Evolutionary conservation across 257 asterid species (phyloP), one percentile per base, ranked within the genome.

Genomic region (Echites panduratus): DNA sequence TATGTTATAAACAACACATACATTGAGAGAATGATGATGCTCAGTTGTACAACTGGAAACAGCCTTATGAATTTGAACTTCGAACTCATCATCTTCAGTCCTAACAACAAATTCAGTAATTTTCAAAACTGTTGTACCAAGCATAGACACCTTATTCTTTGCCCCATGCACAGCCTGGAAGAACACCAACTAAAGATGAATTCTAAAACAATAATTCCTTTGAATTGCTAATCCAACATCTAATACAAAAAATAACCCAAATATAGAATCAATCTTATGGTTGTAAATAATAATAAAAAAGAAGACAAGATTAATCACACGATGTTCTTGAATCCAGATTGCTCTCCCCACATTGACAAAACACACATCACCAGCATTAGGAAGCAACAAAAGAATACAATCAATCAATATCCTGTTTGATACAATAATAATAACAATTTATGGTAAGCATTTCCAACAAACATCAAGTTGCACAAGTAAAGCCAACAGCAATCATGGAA

Each of bases 41-140:
- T 85, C 98, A 9, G 73, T 67, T 32, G 84, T 76, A 72, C 65
- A 35, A 79, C 83, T 79, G 4, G 90, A 22, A 86, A 84, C 79
- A 27, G 85, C 77, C 75, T 92, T 76, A n/a, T 98, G 97, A 59
- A 95, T 68, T 68, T 82, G 81, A 47, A 92, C 79, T 70, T 89
- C 86, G 38, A 82, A 66, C 73, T 77, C 87, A 41, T 79, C 82
- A 57, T 83, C 97, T 73, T 82, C 88, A 70, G 67, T 70, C 88
- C 82, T 89, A 75, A 86, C 79, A 76, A 88, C 92, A 68, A 83
- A 89, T 73, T 89, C 97, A 68, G 96, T 92, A 70, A 95, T 92
- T 77, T 92, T 95, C 83, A 92, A 47, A 54, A 81, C 47, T 26
- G 92, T 90, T 20, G 85, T 75, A 66, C 96, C 98, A 70, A 95